Evolutionary conservation across 495 filamentous ascomycete species (phyloP), one percentile per base, ranked within the genome.

Genomic region (Xanthoparmelia taractica): DNA sequence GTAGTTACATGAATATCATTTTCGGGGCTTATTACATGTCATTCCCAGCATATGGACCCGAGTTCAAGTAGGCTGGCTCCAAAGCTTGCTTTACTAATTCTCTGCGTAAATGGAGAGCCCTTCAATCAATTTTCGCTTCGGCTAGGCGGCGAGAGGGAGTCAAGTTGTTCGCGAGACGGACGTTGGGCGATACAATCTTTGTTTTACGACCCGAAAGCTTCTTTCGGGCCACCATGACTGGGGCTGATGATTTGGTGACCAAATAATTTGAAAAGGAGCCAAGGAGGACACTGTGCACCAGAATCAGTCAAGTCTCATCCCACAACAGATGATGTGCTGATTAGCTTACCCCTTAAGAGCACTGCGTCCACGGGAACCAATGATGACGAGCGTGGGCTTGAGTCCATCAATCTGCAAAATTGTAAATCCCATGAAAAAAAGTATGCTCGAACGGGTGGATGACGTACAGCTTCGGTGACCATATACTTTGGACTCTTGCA

Each of bases 251-350:
- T 75, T 97, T 96, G 50, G 90, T 92, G 33, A 98, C 90, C 15
- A 98, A 81, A 71, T 98, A 98, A 71, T 96, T 97, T 60, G 89
- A 93, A 74, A 98, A 97, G 4, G 92, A 96, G 23, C 94, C 94
- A 23, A 97, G 82, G 37, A 98, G 84, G 33, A 95, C 91, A 69
- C 91, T 94, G 65, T 41, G 34, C 12, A 25, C 63, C 25, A 54
- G 7, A 55, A 60, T 73, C 52, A 72, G 68, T 31, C 23, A 58
- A 38, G 63, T 54, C 34, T n/a, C n/a, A n/a, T n/a, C n/a, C n/a
- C 20, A 27, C 41, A 12, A 8, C 27, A 8, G 4, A 18, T 50
- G 23, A 33, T 52, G 11, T 2, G 33, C 25, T 27, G 6, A 18
- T 17, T 43, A 4, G 40, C 37, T n/a, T 79, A 94, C 92, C 92